Evolutionary conservation across 192 early-diverging fungal genomes (phyloP).

Genomic region (Coemansia sp.): DNA sequence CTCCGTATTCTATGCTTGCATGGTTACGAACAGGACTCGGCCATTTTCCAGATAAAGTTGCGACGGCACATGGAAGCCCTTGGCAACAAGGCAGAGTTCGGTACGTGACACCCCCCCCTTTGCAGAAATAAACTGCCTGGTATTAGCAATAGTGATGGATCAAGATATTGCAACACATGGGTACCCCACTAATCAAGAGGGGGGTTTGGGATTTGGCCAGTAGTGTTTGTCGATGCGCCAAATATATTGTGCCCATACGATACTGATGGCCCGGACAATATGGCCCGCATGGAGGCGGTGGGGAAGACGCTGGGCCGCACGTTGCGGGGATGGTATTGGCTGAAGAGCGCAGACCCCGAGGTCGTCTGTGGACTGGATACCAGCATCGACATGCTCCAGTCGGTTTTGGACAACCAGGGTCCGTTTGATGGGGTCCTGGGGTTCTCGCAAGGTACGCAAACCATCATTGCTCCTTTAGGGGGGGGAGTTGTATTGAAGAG

Average conservation of each 20-base stretch:
- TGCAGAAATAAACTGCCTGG: neutral
- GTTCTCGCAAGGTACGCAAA: slow-evolving; percentile 34
- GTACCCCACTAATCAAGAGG: too few species aligned
- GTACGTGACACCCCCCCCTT: slow-evolving; percentile 2
- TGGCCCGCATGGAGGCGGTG: slow-evolving; percentile 13
- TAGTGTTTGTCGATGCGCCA: slow-evolving; percentile 41
- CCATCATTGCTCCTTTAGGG: neutral
- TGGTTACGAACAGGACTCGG: slow-evolving; percentile 44
- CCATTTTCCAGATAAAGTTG: slow-evolving; percentile 35
- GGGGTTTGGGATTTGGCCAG: too few species aligned
- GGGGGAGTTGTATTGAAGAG: neutral
- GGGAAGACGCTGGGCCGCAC: slow-evolving; percentile 19
- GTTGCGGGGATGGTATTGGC: slow-evolving; percentile 28
- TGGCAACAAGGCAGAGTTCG: slow-evolving; percentile 29
- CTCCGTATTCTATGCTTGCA: slow-evolving; percentile 47
- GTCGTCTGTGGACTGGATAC: slow-evolving; percentile 16
- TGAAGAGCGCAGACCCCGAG: slow-evolving; percentile 31
- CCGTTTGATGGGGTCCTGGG: slow-evolving; percentile 47
- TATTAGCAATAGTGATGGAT: neutral
- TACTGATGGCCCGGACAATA: slow-evolving; percentile 30
- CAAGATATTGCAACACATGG: too few species aligned
- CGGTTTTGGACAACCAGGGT: slow-evolving; percentile 22
- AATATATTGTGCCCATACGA: slow-evolving; percentile 37
- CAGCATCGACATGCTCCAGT: slow-evolving; percentile 18
- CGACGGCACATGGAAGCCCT: slow-evolving; percentile 14